phyloP scores from a whole-genome alignment of 768 basidiomycete species.

The Pholiota microspora region DNA sequence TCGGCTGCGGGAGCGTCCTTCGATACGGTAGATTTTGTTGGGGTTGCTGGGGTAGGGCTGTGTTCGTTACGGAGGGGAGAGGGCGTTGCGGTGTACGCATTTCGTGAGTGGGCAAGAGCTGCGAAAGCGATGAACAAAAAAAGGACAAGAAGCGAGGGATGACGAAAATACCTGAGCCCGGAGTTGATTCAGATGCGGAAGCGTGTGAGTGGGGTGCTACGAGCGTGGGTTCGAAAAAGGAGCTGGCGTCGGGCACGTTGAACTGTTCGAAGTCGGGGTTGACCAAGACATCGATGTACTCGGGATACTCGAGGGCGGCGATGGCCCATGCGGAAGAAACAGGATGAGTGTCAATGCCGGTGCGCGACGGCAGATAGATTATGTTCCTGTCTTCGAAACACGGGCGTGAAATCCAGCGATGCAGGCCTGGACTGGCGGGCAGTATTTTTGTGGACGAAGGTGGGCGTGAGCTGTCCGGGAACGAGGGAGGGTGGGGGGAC shows the following conservation, averaged over 20 bases:
- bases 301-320: slow-evolving; percentile 71
- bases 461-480: slow-evolving; percentile 27
- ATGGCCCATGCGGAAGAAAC: slow-evolving; percentile 54
- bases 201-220: slow-evolving; percentile 18
- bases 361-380: slow-evolving; percentile 46
- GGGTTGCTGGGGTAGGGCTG: slow-evolving; percentile 15
- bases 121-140: slow-evolving; percentile 9
- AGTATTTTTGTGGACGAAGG: slow-evolving; percentile 29
- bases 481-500: slow-evolving; percentile 21
- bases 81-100: slow-evolving; percentile 40
- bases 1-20: background rate
- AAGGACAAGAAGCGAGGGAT: slow-evolving; percentile 4
- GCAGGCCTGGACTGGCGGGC: slow-evolving; percentile 53
- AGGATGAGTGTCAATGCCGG: slow-evolving; percentile 33
- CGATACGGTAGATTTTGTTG: background rate
- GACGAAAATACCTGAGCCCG: slow-evolving; percentile 20
- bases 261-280: slow-evolving; percentile 39
- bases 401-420: slow-evolving; percentile 68
- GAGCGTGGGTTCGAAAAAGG: slow-evolving; percentile 15
- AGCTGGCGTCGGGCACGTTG: slow-evolving; percentile 15
- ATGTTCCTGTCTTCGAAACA: slow-evolving; percentile 73
- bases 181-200: slow-evolving; percentile 10
- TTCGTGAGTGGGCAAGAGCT: slow-evolving; percentile 27
- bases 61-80: slow-evolving; percentile 49
- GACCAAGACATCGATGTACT: slow-evolving; percentile 62